Evolutionary conservation across 2,329 filamentous ascomycete species (phyloP), one percentile per base, ranked within the genome.

Genomic region (Chaetomium globosum): DNA sequence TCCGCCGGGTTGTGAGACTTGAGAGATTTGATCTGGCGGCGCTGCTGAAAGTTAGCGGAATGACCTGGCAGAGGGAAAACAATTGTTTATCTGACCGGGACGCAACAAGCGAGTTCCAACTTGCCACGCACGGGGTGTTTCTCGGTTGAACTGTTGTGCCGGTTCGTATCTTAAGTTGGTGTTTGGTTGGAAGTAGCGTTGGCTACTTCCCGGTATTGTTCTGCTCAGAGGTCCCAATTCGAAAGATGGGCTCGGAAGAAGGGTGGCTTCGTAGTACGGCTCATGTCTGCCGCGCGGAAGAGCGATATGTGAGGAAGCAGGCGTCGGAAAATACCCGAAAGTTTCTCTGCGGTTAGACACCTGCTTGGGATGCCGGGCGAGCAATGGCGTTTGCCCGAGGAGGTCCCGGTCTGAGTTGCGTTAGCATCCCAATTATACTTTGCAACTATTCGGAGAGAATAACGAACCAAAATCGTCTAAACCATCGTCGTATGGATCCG

Each of bases 391-490:
- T 23, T 59, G 61, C 10, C 56, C 63, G 13, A 67, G 67, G 49
- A 70, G 16, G 28, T 67, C 61, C 6, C 63, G 56, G 19, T 69
- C 67, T 70, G 28, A 5, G 7, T 1, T 3, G 16, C 26, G 63
- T 70, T 28, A 69, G 56, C 23, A 43, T 43, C 16, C 16, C 16
- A 30, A 4, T 1, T n/a, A 13, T 6, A 3, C 9, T 19, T 2
- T 16, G 28, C 4, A 36, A 2, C 6, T 6, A 4, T 33, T 39
- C 7, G 13, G 39, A 8, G 9, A 26, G 28, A 23, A 8, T 2
- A 9, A n/a, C 48, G 46, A 39, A 71, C 70, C 70, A 36, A 71
- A 71, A 31, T 71, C 69, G 39, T 71, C 70, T 39, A 71, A 58
- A 9, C 62, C 69, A 59, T 70, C 67, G 23, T 65, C 52, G 26